Percentiles rank a stretch among this genome's conserved stretches.
Conservation (phyloP, 2,329 filamentous ascomycete genomes). For the Purpureocillium takamizusanense region DNA sequence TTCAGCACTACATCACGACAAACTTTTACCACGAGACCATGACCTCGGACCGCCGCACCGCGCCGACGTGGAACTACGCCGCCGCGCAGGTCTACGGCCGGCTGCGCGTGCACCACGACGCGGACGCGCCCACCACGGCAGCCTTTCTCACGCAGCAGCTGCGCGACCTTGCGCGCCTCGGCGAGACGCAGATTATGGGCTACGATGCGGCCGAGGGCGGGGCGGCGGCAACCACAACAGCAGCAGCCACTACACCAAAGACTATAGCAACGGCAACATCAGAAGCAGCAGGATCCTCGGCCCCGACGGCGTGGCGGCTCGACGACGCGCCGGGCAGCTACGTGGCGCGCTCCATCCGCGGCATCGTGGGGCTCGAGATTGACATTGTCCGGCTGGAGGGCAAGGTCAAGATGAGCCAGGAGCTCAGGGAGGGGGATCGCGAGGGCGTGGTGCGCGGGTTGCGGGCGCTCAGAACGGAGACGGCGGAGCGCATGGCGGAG, state of each 20-base stretch:
- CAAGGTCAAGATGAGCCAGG: constrained; percentile 61
- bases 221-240: too few relatives aligned
- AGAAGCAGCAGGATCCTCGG: too few relatives aligned
- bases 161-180: constrained; percentile 37
- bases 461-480: constrained; percentile 19
- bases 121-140: constrained; percentile 31
- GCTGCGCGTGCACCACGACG: constrained; percentile 42
- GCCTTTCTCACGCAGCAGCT: constrained; percentile 42
- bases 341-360: constrained; percentile 42
- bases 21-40: constrained; percentile 61
- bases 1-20: constrained; percentile 57
- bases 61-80: constrained; percentile 63
- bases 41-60: constrained; percentile 47
- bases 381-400: constrained; percentile 43
- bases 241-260: too few relatives aligned
- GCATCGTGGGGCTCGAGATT: constrained; percentile 53
- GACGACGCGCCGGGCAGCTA: constrained; percentile 46
- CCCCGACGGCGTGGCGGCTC: constrained; percentile 41
- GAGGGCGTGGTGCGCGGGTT: constrained; percentile 51
- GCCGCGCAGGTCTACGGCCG: constrained; percentile 55
- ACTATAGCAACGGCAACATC: too few relatives aligned
- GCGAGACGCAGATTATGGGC: constrained; percentile 47
- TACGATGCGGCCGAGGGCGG: constrained; percentile 21
- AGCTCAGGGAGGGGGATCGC: constrained; percentile 40
- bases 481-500: constrained; percentile 18